Base-by-base conservation (phyloP, 306 rosid genomes). In the Vigna nakashimae region DNA sequence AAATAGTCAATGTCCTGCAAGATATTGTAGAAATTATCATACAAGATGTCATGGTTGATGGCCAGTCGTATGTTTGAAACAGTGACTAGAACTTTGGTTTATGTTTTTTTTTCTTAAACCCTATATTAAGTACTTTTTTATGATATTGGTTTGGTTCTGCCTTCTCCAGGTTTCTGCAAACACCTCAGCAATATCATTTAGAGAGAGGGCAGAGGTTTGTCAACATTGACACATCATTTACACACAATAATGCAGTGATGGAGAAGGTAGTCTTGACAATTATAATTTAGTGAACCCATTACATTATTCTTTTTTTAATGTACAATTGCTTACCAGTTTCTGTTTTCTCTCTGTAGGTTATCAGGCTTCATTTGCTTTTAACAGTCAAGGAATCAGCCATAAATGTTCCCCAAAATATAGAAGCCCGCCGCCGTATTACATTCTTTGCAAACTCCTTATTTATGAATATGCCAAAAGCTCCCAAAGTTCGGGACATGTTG, bases 381-480 rank as follows among this genome's bases (percentile, higher is more conserved):
- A 92, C 96, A 1, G 91, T 91, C 76, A 96, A 96, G 85, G 99
- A 96, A 72, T 96, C 99, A 45, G 99, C 97, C 80, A 92, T 96
- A 77, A 90, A 92, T 87, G 98, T 96, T 52, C 99, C 99, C 56
- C 97, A 86, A 82, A 96, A 96, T 82, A 79, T 96, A 85, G 99
- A 96, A 4, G 99, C 99, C 76, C 98, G 99, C 65, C 93, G 99
- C 30, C 98, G 99, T 64, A 96, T 92, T 70, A 96, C 99, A 38
- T 96, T 96, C 88, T 96, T 96, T 85, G 99, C 99, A 1, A 96
- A 96, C 78, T 96, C 99, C 74, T 86, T 96, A 38, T 96, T 92
- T 78, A 96, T 95, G 99, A 91, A 87, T 71, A 95, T 95, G 97
- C 98, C 97, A 51, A 81, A 45, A 65, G 98, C 99, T 79, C 99